Conservation (phyloP, 1,284 basidiomycete species). For the Sporisorium sorghi region DNA sequence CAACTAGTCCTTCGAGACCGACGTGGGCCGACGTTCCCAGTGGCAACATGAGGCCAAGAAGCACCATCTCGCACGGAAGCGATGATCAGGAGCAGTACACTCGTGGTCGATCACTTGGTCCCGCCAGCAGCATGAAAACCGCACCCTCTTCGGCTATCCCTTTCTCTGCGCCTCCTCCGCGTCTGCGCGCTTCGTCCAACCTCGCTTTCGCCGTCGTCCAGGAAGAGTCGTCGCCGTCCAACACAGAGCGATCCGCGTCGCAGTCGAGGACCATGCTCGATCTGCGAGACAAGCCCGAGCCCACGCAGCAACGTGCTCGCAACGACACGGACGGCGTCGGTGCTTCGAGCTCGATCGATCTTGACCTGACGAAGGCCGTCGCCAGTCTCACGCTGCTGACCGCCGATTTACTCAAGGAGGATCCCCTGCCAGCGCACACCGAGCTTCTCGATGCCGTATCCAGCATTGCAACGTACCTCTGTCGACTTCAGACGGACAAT, state of each 20-base stretch:
- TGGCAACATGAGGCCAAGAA: slow-evolving; percentile 24
- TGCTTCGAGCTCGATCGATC: background rate
- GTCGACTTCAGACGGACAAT: slow-evolving; percentile 20
- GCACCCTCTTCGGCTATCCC: slow-evolving; percentile 24
- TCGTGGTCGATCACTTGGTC: slow-evolving; percentile 40
- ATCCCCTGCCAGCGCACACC: slow-evolving; percentile 1
- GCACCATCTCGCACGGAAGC: slow-evolving; percentile 42
- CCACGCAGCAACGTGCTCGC: background rate
- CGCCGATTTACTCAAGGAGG: slow-evolving; percentile 17
- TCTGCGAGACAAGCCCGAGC: slow-evolving; percentile 13
- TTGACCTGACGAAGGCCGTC: slow-evolving; percentile 21
- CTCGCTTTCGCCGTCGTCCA: slow-evolving; percentile 48
- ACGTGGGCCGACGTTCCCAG: slow-evolving; percentile 35
- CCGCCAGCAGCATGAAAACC: slow-evolving; percentile 27
- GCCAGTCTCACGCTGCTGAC: slow-evolving; percentile 11
- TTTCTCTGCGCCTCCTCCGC: slow-evolving; percentile 23
- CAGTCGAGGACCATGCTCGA: slow-evolving; percentile 39
- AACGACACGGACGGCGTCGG: background rate
- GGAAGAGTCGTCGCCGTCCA: slow-evolving; percentile 46
- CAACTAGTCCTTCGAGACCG: slow-evolving; percentile 12
- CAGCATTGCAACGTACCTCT: slow-evolving; percentile 21
- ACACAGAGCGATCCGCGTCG: slow-evolving; percentile 34
- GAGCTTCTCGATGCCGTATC: slow-evolving; percentile 24
- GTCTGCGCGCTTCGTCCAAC: slow-evolving; percentile 45
- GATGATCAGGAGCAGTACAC: slow-evolving; percentile 47